Evolutionary conservation across 176 grass and related monocot species (phyloP), one percentile per base, ranked within the genome.

Genomic region (Miscanthus lutarioriparius): DNA sequence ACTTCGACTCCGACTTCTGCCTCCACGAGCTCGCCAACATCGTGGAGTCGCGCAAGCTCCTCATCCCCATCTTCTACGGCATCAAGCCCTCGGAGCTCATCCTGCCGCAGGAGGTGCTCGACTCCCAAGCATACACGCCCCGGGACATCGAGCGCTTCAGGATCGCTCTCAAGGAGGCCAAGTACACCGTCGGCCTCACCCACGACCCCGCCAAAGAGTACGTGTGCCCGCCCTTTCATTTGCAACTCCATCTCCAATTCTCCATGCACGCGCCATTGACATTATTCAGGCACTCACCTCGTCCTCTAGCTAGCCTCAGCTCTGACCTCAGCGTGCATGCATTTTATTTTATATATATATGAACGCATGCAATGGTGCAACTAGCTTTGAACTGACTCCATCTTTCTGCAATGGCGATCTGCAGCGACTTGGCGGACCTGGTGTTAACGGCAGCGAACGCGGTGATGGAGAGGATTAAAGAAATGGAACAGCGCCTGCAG

Each of bases 31-130:
- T 97, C 25, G 83, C 95, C 33, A 64, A 39, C 67, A 22, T 97
- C 75, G 90, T 97, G 1, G 95, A 94, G 84, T 15, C 63, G 0
- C 75, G 89, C 17, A 97, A 97, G 84, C 43, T 32, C 47, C 65
- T 97, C 48, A 97, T 97, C 82, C 95, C 95, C 1, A 89, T 97
- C 68, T 97, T 97, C 67, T 92, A 62, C 70, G 85, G 92, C 43
- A 86, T 97, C 90, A 92, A 94, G 64, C 95, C 95, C 0, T 94
- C 95, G 5, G 84, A 94, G 17, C 85, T 97, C 76, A 10, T 88
- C 8, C 77, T 89, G 1, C 41, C 80, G 1, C 78, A 85, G 40
- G 66, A 82, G 11, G 35, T 76, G 25, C 19, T 61, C 15, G 44
- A 80, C 8, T 84, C 83, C 66, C 30, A 59, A 3, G 11, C 12